phyloP scores from a whole-genome alignment of 257 asterid species.

The Solanum chmielewskii region DNA sequence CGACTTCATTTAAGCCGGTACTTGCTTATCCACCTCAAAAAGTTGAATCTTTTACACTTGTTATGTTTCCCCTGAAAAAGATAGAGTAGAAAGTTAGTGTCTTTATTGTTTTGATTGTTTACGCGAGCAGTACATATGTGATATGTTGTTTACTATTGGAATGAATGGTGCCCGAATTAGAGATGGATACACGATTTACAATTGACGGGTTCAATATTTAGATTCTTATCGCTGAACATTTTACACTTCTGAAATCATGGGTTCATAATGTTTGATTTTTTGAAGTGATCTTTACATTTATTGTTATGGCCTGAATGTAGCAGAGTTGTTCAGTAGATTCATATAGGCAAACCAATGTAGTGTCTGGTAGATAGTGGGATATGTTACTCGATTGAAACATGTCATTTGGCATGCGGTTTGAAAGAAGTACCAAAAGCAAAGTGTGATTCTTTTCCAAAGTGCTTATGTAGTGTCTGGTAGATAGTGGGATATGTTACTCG shows the following conservation, averaged over 20 bases:
- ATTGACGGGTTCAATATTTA: no score
- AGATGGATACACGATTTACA: background rate
- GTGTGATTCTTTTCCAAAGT: background rate
- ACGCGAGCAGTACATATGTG: background rate
- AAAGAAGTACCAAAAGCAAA: background rate
- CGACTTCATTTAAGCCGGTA: slow-evolving; percentile 60
- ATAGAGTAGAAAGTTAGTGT: background rate
- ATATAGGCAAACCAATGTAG: background rate
- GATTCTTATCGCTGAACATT: no score
- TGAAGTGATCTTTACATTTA: no score
- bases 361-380: background rate
- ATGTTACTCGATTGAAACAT: background rate
- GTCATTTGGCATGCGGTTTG: background rate
- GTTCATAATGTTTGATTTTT: no score
- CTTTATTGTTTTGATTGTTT: background rate
- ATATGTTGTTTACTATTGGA: background rate
- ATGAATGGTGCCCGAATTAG: background rate
- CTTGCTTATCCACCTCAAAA: background rate
- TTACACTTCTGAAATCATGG: no score
- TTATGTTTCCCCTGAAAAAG: background rate
- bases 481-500: background rate
- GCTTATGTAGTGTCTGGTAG: background rate
- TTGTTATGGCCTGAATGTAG: no score
- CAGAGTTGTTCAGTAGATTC: background rate
- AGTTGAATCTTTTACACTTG: background rate